Conservation (phyloP, 495 filamentous ascomycete genomes). For the Penicillium riverlandense region DNA sequence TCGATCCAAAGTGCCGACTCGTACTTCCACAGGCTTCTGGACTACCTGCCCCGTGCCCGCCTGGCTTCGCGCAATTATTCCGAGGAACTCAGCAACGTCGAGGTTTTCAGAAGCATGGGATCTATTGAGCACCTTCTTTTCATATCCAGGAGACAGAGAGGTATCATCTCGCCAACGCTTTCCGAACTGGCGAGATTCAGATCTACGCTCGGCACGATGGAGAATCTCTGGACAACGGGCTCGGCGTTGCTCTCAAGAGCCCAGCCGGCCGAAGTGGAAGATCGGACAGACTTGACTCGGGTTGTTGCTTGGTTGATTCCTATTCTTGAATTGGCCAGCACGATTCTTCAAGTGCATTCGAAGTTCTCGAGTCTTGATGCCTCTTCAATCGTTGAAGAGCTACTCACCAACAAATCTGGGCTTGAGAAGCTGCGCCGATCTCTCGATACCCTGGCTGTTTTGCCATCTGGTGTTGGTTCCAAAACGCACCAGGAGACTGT, state of each 20-base stretch:
- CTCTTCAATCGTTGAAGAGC: slow-evolving; percentile 24
- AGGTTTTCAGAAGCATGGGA: slow-evolving; percentile 69
- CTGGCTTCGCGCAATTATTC: slow-evolving; percentile 61
- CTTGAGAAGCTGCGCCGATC: slow-evolving; percentile 32
- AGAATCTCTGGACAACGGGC: slow-evolving; percentile 34
- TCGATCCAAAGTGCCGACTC: slow-evolving; percentile 47
- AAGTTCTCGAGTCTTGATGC: slow-evolving; percentile 49
- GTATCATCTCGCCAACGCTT: slow-evolving; percentile 37
- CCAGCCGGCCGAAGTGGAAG: slow-evolving; percentile 9
- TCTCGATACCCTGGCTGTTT: slow-evolving; percentile 39
- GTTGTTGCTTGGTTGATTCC: slow-evolving; percentile 43
- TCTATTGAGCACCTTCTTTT: slow-evolving; percentile 76
- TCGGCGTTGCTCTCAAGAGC: slow-evolving; percentile 22
- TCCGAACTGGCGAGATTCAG: slow-evolving; percentile 29
- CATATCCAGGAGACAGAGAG: slow-evolving; percentile 60
- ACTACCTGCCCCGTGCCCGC: slow-evolving; percentile 61
- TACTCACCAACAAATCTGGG: slow-evolving; percentile 43
- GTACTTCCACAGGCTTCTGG: slow-evolving; percentile 71
- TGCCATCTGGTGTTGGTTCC: slow-evolving; percentile 50
- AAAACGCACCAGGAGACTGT: slow-evolving; percentile 32
- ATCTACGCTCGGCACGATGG: slow-evolving; percentile 27
- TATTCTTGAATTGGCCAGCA: slow-evolving; percentile 36
- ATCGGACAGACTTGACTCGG: slow-evolving; percentile 12
- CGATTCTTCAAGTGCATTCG: slow-evolving; percentile 49
- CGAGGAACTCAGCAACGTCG: slow-evolving; percentile 71